Evolutionary conservation across 192 early-diverging fungal species (phyloP).

Genomic region (Gamsiella multidivaricata): DNA sequence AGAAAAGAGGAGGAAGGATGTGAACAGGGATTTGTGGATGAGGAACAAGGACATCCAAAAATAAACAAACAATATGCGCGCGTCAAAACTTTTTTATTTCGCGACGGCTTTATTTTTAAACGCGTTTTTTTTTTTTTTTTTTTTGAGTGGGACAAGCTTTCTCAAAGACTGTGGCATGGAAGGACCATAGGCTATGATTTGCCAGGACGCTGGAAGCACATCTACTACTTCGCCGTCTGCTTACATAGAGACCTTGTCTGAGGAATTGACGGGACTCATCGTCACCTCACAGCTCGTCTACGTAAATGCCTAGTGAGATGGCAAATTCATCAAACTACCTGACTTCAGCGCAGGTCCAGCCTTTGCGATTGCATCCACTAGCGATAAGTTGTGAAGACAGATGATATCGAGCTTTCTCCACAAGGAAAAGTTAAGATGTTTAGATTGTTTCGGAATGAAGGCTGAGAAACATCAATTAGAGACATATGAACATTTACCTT

Average conservation of each 20-base stretch:
- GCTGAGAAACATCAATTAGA: no score
- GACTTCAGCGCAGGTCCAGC: constrained; percentile 35
- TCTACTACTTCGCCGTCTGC: constrained; percentile 46
- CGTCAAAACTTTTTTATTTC: no score
- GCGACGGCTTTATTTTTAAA: no score
- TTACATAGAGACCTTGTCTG: constrained; percentile 23
- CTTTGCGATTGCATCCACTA: constrained; percentile 25
- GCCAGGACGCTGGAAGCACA: constrained; percentile 40
- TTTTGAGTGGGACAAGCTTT: no score
- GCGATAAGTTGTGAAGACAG: constrained; percentile 33
- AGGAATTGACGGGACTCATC: constrained; percentile 27
- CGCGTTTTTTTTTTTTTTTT: no score
- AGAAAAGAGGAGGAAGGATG: background rate
- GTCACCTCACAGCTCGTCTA: constrained; percentile 12
- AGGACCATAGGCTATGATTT: constrained; percentile 34
- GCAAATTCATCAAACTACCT: constrained; percentile 31
- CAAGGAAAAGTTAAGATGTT: background rate
- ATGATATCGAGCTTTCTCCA: constrained; percentile 32
- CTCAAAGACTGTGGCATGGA: constrained; percentile 1
- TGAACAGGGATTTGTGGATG: no score
- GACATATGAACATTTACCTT: constrained; percentile 14
- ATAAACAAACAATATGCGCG: no score
- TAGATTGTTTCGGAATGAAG: no score
- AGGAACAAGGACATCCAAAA: no score
- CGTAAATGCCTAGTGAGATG: constrained; percentile 38